A percentile compares a stretch with the other conserved stretches of the same genome.
Conservation (phyloP, 371 early-diverging fungal genomes). For the Chytridiales sp. region DNA sequence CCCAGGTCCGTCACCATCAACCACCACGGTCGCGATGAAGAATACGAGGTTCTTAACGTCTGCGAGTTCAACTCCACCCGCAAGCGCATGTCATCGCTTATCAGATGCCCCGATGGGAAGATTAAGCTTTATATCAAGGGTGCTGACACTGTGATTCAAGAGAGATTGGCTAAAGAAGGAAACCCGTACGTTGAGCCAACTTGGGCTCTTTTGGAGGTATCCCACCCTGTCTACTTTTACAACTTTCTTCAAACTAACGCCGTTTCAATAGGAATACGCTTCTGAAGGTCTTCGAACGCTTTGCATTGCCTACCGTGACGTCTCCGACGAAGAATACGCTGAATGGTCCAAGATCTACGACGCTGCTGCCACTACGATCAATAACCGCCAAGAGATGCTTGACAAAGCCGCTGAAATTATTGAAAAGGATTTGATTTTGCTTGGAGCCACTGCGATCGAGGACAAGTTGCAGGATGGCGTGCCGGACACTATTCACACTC, state of each 20-base stretch:
- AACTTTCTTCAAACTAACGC: neutral
- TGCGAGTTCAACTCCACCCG: conserved; percentile 97
- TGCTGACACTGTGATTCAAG: conserved; percentile 96
- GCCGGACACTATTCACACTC: conserved; percentile 93
- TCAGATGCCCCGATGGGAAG: conserved; percentile 86
- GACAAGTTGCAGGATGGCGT: conserved; percentile 98
- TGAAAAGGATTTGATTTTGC: conserved; percentile 83
- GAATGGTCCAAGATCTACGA: conserved; percentile 74
- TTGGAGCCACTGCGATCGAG: conserved; percentile 99
- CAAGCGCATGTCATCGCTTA: conserved; percentile 94
- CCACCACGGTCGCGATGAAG: conserved; percentile 57
- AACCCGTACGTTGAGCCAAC: conserved; percentile 80
- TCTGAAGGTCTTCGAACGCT: conserved; percentile 88
- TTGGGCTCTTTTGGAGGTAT: conserved; percentile 66
- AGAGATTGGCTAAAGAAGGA: conserved; percentile 71
- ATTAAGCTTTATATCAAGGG: conserved; percentile 97
- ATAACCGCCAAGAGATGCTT: conserved; percentile 76
- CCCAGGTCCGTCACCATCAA: conserved; percentile 82
- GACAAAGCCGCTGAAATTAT: conserved; percentile 81
- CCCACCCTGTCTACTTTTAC: conserved; percentile 20
- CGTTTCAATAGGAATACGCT: conserved; percentile 68
- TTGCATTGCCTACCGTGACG: conserved; percentile 75
- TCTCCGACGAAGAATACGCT: conserved; percentile 72
- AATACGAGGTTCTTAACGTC: conserved; percentile 86
- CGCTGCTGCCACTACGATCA: conserved; percentile 77